Evolutionary conservation across 129 eudicot genomes (phyloP), one percentile per base, ranked within the genome.

Genomic region (Solidago caesia): DNA sequence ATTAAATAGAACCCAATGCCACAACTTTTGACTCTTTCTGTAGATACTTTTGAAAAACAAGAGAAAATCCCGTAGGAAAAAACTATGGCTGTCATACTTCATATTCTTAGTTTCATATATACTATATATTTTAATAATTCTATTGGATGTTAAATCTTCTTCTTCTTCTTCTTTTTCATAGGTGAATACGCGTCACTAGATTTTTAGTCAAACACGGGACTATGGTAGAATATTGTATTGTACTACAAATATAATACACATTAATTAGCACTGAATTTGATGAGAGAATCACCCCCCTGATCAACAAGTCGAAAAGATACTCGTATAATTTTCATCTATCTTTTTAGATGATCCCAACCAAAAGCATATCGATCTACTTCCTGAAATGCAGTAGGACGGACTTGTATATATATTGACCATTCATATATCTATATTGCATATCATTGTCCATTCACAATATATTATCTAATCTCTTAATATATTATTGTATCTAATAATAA

Each of bases 71-170:
- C 71, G 8, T 64, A 39, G 71, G 53, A 16, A 75, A n/a, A 66
- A 66, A 43, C 74, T 76, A 56, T 68, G 66, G n/a, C 21, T 21
- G 21, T 21, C 21, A 57, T 57, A 21, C 66, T 65, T 75, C 44
- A 76, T 26, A 58, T 76, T 57, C 44, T 67, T 67, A 12, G 57
- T 10, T 7, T 44, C 16, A 7, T 8, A 66, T 43, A 26, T 52
- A 1, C 4, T 49, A 49, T 26, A 64, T 14, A 1, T n/a, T 26
- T 44, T 67, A n/a, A 29, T 57, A n/a, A 67, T 56, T 76, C 57
- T 45, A 67, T 5, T 27, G 13, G 4, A 7, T n/a, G 47, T 27
- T 66, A 53, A 42, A 67, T 75, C 39, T 0, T 33, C 15, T 6
- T 14, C 44, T 33, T 33, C 15, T 11, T 14, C 44, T 74, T 33